Evolutionary conservation across 2,329 filamentous ascomycete species (phyloP).

Genomic region (Fusarium pseudocircinatum): DNA sequence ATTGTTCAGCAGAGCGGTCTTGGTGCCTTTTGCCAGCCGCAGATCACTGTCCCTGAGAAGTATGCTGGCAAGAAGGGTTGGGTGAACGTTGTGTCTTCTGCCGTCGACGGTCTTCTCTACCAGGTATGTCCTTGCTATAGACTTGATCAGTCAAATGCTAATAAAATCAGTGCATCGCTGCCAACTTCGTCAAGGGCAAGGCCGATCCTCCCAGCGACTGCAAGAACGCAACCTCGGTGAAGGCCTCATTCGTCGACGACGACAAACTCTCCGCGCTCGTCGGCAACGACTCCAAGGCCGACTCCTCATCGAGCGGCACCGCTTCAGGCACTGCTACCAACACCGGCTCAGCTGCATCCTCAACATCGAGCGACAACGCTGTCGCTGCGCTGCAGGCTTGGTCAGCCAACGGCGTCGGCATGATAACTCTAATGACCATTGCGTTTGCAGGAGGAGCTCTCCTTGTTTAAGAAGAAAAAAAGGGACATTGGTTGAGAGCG

Average conservation of each 20-base stretch:
- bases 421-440: slow-evolving; percentile 43
- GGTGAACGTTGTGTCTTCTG: slow-evolving; percentile 61
- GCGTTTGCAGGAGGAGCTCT: slow-evolving; percentile 44
- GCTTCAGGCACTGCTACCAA: slow-evolving; percentile 28
- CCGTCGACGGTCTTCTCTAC: slow-evolving; percentile 65
- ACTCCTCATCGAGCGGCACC: slow-evolving; percentile 13
- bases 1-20: slow-evolving; percentile 64
- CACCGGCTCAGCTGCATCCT: slow-evolving; percentile 33
- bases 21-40: slow-evolving; percentile 63
- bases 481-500: background rate
- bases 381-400: slow-evolving; percentile 41
- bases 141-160: background rate
- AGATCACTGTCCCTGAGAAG: slow-evolving; percentile 58
- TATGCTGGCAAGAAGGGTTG: slow-evolving; percentile 66
- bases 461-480: slow-evolving; percentile 35
- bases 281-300: slow-evolving; percentile 15
- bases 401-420: slow-evolving; percentile 34
- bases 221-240: slow-evolving; percentile 50
- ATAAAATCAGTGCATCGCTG: slow-evolving; percentile 59
- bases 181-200: slow-evolving; percentile 63
- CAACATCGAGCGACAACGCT: slow-evolving; percentile 35
- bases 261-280: slow-evolving; percentile 49
- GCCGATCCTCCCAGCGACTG: slow-evolving; percentile 46
- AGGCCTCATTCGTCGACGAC: slow-evolving; percentile 47
- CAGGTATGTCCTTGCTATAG: slow-evolving; percentile 54